Evolutionary conservation across 129 eudicot genomes (phyloP).

Genomic region (Artemisia annua): DNA sequence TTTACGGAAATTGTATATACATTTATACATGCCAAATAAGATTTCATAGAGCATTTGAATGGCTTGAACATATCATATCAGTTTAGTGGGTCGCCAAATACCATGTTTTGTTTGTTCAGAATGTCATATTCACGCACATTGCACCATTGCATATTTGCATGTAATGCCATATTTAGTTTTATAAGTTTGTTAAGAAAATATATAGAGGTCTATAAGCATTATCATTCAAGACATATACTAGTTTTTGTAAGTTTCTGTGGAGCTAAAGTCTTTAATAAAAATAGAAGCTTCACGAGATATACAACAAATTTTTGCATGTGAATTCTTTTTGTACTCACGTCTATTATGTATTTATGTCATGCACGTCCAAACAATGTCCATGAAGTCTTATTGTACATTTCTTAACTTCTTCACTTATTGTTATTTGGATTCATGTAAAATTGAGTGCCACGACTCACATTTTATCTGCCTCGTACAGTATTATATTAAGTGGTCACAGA

Average conservation of each 20-base stretch:
- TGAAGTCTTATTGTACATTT: constrained; percentile 12
- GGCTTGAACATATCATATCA: too few relatives aligned
- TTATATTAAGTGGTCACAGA: not conserved
- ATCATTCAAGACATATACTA: not conserved
- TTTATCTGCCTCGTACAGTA: not conserved
- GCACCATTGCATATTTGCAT: too few relatives aligned
- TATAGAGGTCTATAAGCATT: too few relatives aligned
- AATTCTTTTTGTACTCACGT: constrained; percentile 7
- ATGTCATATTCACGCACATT: too few relatives aligned
- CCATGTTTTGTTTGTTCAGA: too few relatives aligned
- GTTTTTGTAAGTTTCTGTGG: not conserved
- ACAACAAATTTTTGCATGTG: constrained; percentile 15
- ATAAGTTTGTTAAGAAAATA: too few relatives aligned
- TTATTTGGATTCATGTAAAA: constrained; percentile 6
- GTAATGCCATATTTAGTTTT: too few relatives aligned
- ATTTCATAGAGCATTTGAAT: too few relatives aligned
- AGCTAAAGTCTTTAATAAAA: not conserved
- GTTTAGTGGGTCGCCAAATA: too few relatives aligned
- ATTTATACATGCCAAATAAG: too few relatives aligned
- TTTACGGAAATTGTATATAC: too few relatives aligned
- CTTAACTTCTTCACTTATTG: not conserved
- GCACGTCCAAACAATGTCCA: constrained; percentile 17
- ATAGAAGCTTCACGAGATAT: not conserved
- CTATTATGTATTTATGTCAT: not conserved
- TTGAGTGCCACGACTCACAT: constrained; percentile 17